These are phyloP conservation scores for Plasmodium falciparum DNA, from an alignment of 169 alveolate species.

Conservation along the genomic window DNA sequence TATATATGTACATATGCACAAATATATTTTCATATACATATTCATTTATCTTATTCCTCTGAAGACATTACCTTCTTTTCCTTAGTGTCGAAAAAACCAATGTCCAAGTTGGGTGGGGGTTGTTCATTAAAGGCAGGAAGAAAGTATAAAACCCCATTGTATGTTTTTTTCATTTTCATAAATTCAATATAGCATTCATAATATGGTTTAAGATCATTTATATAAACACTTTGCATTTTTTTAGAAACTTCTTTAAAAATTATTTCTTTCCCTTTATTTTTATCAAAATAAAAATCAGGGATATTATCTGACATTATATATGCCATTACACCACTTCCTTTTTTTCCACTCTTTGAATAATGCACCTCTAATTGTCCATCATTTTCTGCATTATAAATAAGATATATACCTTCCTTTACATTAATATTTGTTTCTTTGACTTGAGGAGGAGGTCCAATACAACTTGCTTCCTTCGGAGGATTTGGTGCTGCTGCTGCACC, in stretches of 20 bases:
- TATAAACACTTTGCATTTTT: slow-evolving; percentile 80
- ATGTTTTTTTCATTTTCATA: slow-evolving; percentile 72
- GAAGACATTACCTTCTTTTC: slow-evolving; percentile 53
- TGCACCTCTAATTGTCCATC: slow-evolving; percentile 65
- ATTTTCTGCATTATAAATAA: slow-evolving; percentile 44
- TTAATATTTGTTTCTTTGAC: slow-evolving; percentile 32
- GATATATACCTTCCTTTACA: slow-evolving; percentile 43
- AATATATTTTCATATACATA: not conserved
- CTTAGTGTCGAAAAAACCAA: slow-evolving; percentile 71
- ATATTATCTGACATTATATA: slow-evolving; percentile 76
- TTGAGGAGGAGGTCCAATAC: slow-evolving; percentile 52
- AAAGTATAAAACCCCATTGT: slow-evolving; percentile 80
- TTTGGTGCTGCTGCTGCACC: slow-evolving; percentile 74
- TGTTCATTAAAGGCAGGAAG: slow-evolving; percentile 80
- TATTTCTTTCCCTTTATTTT: slow-evolving; percentile 72
- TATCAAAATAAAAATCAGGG: slow-evolving; percentile 79
- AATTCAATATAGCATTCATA: slow-evolving; percentile 81
- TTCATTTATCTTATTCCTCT: not conserved
- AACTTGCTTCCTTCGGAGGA: slow-evolving; percentile 36
- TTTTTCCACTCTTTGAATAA: slow-evolving; percentile 33
- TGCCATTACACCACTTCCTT: slow-evolving; percentile 63
- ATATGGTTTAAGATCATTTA: slow-evolving; percentile 82
- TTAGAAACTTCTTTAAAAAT: slow-evolving; percentile 75
- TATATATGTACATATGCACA: not conserved
- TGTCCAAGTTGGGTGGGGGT: slow-evolving; percentile 83